A percentile compares a stretch with the other conserved stretches of the same genome.
These are phyloP conservation scores for Penicillium sp. DNA, from an alignment of 2,329 filamentous ascomycete species.

Conservation along the genomic window DNA sequence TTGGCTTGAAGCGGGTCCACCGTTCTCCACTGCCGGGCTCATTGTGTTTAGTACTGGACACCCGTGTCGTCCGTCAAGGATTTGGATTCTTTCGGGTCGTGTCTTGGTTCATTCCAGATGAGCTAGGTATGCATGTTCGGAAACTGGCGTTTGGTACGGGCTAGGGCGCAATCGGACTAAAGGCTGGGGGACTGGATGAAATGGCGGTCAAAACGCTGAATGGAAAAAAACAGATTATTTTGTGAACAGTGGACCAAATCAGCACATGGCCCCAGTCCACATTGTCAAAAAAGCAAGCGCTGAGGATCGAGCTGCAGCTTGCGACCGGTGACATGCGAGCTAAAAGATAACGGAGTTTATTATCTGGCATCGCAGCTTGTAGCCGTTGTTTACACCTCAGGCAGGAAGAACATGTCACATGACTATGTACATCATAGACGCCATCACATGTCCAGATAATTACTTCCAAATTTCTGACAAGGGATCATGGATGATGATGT, in stretches of 20 bases:
- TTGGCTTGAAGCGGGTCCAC: background rate
- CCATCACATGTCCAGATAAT: too few species aligned
- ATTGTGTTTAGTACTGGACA: background rate
- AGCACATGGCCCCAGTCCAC: background rate
- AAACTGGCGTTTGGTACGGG: background rate
- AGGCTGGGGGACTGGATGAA: background rate
- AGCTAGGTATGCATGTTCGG: background rate
- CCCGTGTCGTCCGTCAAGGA: background rate
- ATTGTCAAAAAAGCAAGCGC: background rate
- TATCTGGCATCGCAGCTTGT: background rate
- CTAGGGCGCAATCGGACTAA: background rate
- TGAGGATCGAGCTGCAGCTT: background rate
- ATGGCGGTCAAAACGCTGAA: background rate
- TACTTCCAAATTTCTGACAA: too few species aligned
- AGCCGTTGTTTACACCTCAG: conserved; percentile 1
- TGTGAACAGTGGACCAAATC: background rate
- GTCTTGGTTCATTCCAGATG: background rate
- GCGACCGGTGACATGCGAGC: background rate
- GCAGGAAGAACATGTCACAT: background rate
- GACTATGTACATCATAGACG: background rate
- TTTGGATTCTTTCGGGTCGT: background rate
- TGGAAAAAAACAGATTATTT: background rate
- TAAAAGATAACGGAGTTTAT: background rate
- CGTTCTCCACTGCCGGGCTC: background rate
- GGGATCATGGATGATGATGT: too few species aligned